Base-by-base conservation (phyloP, 1,284 basidiomycete species). In the Marasmius fiardii region DNA sequence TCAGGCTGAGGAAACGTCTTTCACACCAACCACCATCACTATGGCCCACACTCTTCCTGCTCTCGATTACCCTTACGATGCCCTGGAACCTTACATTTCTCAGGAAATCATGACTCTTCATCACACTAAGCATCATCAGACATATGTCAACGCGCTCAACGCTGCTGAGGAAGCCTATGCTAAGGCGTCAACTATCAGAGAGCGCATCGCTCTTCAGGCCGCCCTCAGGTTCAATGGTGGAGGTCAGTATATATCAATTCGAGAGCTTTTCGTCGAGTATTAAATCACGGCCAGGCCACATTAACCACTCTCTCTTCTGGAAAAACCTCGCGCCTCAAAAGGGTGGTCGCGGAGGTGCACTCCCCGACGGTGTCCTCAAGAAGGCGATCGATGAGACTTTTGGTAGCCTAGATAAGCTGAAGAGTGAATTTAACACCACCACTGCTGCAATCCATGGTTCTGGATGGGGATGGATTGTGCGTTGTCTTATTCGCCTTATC, bases 251-350 rank as follows among this genome's bases (percentile, higher is more conserved):
- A 44, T 20, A 23, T 12, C 23, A n/a, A 16, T 44, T 45, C 10
- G 24, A 24, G 45, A 35, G 44, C 8, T n/a, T 51, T 8, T 12
- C 35, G 26, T 52, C 8, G 54, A 35, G 26, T 51, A 47, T 43
- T 31, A 43, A 55, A 63, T 62, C 67, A 67, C 10, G 8, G 1
- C 24, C 64, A 88, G 87, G 88, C 4, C 90, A 92, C 71, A 90
- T 92, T 75, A 94, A 93, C 78, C 93, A 95, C 79, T 86, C 91
- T 28, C 83, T 96, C 61, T 96, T 96, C 81, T 95, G 93, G 94
- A 90, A 88, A 78, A 95, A 93, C 79, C 80, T 93, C 57, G 83
- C 89, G 3, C 86, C 86, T 3, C 67, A 73, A 59, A 74, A 74
- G 55, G 78, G 76, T 58, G 81, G 81, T 14, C 60, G 71, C 62